Evolutionary conservation across 1,139 yeast genomes (phyloP).

Genomic region (Scheffersomyces parashehatae): DNA sequence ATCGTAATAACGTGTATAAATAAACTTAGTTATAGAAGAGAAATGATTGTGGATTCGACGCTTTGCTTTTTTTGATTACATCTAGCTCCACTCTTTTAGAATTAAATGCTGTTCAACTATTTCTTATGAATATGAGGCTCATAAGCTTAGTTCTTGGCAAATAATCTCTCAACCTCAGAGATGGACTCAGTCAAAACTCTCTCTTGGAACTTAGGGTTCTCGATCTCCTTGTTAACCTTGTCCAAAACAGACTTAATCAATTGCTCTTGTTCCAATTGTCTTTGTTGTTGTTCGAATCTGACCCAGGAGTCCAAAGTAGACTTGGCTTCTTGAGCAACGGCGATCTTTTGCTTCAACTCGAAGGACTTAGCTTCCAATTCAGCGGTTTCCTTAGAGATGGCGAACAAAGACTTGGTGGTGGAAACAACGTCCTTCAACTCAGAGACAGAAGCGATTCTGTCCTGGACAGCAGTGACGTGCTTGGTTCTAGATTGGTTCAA

Average conservation of each 20-base stretch:
- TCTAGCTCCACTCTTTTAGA: neutral
- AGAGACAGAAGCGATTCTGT: conserved; percentile 84
- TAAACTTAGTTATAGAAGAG: neutral
- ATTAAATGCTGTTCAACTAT: neutral
- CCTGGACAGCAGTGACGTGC: conserved; percentile 90
- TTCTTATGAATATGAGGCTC: neutral
- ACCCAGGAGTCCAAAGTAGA: conserved; percentile 98
- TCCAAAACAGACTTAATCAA: conserved; percentile 83
- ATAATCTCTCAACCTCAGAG: conserved; percentile 86
- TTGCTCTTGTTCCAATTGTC: conserved; percentile 95
- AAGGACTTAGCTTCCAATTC: conserved; percentile 92
- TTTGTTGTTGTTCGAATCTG: conserved; percentile 94
- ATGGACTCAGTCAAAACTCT: conserved; percentile 87
- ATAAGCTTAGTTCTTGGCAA: conserved; percentile 44
- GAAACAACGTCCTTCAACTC: conserved; percentile 89
- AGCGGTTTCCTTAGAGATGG: conserved; percentile 94
- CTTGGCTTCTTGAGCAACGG: conserved; percentile 87
- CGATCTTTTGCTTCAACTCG: conserved; percentile 88
- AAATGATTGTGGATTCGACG: neutral
- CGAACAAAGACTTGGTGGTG: conserved; percentile 89
- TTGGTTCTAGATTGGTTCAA: conserved; percentile 86
- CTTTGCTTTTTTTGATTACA: neutral
- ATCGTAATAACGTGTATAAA: conserved; percentile 1
- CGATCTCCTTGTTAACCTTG: conserved; percentile 83
- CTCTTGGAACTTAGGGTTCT: conserved; percentile 92